These are phyloP conservation scores for Colletotrichum abscissum DNA, from an alignment of 2,329 filamentous ascomycete species.

Conservation along the genomic window DNA sequence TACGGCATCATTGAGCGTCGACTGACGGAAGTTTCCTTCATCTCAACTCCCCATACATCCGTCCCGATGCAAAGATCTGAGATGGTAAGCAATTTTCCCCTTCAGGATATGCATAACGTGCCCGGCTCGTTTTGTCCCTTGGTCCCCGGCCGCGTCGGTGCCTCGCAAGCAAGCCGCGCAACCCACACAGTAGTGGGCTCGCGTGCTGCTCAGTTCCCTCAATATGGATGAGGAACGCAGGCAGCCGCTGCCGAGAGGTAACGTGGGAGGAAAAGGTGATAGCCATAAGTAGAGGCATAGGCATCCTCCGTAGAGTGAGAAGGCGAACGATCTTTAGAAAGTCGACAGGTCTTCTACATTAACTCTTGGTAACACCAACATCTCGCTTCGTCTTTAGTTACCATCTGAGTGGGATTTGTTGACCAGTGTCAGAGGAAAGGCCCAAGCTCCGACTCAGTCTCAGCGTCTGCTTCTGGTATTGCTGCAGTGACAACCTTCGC, in stretches of 20 bases:
- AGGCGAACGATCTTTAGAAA: not conserved
- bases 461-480: not conserved
- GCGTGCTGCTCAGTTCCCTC: slow-evolving; percentile 20
- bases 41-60: slow-evolving; percentile 2
- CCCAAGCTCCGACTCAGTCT: not conserved
- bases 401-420: not conserved
- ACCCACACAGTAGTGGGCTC: not conserved
- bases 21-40: slow-evolving; percentile 11
- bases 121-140: not conserved
- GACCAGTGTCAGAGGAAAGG: not conserved
- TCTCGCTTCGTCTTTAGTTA: not conserved
- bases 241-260: not conserved
- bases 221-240: not conserved
- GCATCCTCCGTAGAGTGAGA: no score
- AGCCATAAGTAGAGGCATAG: not conserved
- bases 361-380: not conserved
- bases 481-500: not conserved
- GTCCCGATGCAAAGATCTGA: not conserved
- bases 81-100: not conserved
- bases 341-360: not conserved
- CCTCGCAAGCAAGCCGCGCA: slow-evolving; percentile 7
- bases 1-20: not conserved
- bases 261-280: not conserved
- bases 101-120: slow-evolving; percentile 15
- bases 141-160: slow-evolving; percentile 1